A percentile compares a stretch with the other conserved stretches of the same genome.
Conservation (phyloP, 1,139 yeast species). For the Diutina sp. region DNA sequence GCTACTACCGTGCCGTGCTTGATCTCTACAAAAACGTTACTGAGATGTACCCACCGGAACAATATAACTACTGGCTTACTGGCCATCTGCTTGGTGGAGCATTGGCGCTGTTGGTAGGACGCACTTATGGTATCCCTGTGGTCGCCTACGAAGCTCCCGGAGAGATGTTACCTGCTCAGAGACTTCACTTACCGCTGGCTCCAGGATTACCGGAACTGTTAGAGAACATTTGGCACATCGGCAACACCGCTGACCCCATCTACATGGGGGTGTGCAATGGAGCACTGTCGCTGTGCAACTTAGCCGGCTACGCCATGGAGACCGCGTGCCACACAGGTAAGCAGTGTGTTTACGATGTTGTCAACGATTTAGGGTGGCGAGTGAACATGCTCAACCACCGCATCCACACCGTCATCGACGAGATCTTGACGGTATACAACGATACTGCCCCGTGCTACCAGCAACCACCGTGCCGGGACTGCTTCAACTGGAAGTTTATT, state of each 20-base stretch:
- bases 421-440: constrained; percentile 59
- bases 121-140: constrained; percentile 83
- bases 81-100: constrained; percentile 97
- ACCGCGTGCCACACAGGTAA: constrained; percentile 90
- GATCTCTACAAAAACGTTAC: constrained; percentile 70
- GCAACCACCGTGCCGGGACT: constrained; percentile 77
- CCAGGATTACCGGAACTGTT: constrained; percentile 75
- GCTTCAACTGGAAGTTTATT: constrained; percentile 83
- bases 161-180: constrained; percentile 66
- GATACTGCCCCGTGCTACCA: constrained; percentile 62
- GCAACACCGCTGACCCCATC: constrained; percentile 95
- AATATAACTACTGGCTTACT: constrained; percentile 69
- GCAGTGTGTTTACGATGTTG: constrained; percentile 83
- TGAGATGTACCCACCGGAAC: constrained; percentile 46
- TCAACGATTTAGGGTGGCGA: constrained; percentile 82
- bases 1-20: constrained; percentile 72
- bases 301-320: constrained; percentile 97
- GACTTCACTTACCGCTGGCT: constrained; percentile 85
- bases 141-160: constrained; percentile 94
- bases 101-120: constrained; percentile 64
- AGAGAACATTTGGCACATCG: constrained; percentile 90
- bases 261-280: constrained; percentile 97
- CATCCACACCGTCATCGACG: constrained; percentile 84
- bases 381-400: constrained; percentile 82
- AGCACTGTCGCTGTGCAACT: constrained; percentile 77